Base-by-base conservation (phyloP, 495 filamentous ascomycete genomes). In the Aspergillus cristatus region DNA sequence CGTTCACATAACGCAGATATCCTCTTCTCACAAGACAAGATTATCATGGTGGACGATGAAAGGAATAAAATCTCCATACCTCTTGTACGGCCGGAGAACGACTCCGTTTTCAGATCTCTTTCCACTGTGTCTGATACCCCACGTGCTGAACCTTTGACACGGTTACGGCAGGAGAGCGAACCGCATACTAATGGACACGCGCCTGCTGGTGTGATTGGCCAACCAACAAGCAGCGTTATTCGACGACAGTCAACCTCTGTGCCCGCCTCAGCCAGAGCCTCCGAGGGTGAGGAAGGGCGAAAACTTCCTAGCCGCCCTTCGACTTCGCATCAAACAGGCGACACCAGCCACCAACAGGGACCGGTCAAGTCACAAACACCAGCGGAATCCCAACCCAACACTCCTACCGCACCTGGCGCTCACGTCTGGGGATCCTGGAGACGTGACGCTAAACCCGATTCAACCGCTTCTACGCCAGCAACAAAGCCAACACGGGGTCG, bases 71-170 rank as follows among this genome's bases (percentile, higher is more conserved):
- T 98, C n/a, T 87, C 81, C 14, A 79, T 98, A 14, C 91, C 90
- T 17, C 80, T 98, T 42, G 88, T 93, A 33, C 77, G 90, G 28
- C 93, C 91, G n/a, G 90, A 96, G 55, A 79, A 87, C 42, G 86
- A 94, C 37, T 66, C 63, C 7, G 62, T 76, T 2, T 96, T 91
- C 68, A 91, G 82, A 40, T 73, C 73, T 43, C 65, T 97, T 15
- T 77, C 63, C 47, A 86, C 82, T 38, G 45, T 43, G 5, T 50
- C 61, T 0, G 74, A 76, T 40, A 48, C 60, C 15, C 45, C 51
- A 11, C 40, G 41, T 13, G 16, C 39, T 32, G 46, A 42, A 28
- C 20, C 24, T 34, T 29, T 18, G 6, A n/a, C 35, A 2, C 37
- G 22, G 32, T 16, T 31, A 32, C 29, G 29, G 13, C 33, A 41